phyloP scores from a whole-genome alignment of 1,284 basidiomycete species.

The Coniferiporia sulphurascens region DNA sequence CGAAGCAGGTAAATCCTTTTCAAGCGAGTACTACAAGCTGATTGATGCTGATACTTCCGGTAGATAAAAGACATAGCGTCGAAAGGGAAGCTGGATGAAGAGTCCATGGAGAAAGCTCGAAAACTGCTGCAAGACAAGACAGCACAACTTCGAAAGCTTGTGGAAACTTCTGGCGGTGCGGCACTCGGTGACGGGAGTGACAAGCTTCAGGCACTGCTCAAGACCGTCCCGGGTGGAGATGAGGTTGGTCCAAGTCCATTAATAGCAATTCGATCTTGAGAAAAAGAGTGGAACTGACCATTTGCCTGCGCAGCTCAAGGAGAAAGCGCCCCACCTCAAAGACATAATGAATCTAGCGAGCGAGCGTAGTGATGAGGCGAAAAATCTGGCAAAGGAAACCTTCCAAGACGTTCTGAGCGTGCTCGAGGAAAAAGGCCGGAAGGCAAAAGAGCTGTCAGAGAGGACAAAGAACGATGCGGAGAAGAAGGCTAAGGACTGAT shows the following conservation, averaged over 20 bases:
- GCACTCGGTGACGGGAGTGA: constrained; percentile 26
- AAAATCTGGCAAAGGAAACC: constrained; percentile 33
- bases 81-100: constrained; percentile 25
- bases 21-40: background rate
- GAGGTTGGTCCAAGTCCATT: constrained; percentile 22
- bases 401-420: constrained; percentile 32
- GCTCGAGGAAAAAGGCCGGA: constrained; percentile 32
- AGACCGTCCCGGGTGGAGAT: constrained; percentile 28
- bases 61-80: constrained; percentile 28
- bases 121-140: constrained; percentile 28
- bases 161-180: constrained; percentile 18
- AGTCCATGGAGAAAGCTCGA: constrained; percentile 25
- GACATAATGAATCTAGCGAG: constrained; percentile 28
- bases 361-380: constrained; percentile 30
- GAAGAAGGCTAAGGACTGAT: constrained; percentile 14
- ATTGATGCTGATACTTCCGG: background rate
- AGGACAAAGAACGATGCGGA: constrained; percentile 27
- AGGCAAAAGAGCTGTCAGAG: constrained; percentile 30
- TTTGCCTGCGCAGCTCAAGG: constrained; percentile 2
- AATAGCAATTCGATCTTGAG: background rate
- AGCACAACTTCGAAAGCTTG: constrained; percentile 26
- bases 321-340: constrained; percentile 29
- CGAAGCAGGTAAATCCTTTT: constrained; percentile 25
- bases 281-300: background rate
- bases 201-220: constrained; percentile 26